Percentiles rank a stretch among this genome's conserved stretches.
Conservation (phyloP, 805 yeast genomes). For the Yamadazyma paraphyllophila region DNA sequence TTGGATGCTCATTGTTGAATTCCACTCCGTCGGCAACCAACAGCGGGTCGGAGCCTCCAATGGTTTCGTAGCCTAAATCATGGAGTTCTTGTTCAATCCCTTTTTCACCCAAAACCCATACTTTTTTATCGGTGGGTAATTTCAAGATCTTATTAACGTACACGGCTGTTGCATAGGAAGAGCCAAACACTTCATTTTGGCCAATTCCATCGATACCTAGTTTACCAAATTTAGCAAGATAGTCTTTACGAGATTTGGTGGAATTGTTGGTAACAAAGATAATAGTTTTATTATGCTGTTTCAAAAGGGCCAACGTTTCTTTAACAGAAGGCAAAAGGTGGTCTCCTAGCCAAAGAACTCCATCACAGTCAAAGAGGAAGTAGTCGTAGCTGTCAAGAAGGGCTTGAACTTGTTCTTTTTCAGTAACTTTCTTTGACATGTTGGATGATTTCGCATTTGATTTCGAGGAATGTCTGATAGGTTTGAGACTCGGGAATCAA, state of each 20-base stretch:
- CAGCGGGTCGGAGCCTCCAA: constrained; percentile 81
- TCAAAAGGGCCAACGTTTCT: constrained; percentile 70
- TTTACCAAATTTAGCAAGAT: constrained; percentile 70
- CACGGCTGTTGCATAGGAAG: constrained; percentile 88
- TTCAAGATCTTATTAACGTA: constrained; percentile 75
- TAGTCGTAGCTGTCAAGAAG: constrained; percentile 72
- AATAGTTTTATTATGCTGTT: constrained; percentile 56
- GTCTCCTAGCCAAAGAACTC: constrained; percentile 92
- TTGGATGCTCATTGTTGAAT: constrained; percentile 56
- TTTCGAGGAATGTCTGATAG: neutral
- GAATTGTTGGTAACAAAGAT: constrained; percentile 95
- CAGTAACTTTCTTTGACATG: constrained; percentile 18
- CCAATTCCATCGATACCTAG: constrained; percentile 48
- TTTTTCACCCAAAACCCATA: constrained; percentile 85
- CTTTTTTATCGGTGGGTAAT: constrained; percentile 71
- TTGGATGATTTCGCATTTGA: neutral
- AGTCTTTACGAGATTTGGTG: constrained; percentile 80
- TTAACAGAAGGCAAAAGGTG: constrained; percentile 72
- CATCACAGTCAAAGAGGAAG: constrained; percentile 95
- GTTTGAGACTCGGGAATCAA: neutral
- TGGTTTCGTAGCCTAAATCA: constrained; percentile 66
- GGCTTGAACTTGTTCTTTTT: constrained; percentile 43
- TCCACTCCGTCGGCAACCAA: constrained; percentile 44
- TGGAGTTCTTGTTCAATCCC: constrained; percentile 82
- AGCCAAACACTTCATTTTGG: constrained; percentile 79